phyloP scores from a whole-genome alignment of 208 protist species.

The Acanthamoeba triangularis region DNA sequence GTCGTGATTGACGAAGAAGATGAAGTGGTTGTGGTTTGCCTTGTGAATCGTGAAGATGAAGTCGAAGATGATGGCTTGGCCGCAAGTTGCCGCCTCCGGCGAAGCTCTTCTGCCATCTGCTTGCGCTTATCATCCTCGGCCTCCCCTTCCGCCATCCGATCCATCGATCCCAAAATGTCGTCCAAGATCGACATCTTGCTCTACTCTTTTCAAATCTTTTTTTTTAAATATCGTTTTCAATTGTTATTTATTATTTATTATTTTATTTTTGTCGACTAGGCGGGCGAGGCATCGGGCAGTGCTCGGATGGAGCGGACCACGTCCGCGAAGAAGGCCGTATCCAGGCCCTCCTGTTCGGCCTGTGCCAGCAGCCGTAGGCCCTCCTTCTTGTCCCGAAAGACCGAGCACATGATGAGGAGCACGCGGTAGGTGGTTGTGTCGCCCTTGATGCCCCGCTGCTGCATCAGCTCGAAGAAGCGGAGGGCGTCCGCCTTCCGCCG shows the following conservation, averaged over 20 bases:
- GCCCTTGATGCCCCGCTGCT: neutral
- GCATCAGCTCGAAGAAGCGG: neutral
- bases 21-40: neutral
- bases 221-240: neutral
- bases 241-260: neutral
- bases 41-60: neutral
- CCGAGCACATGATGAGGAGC: neutral
- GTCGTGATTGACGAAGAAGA: neutral
- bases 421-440: neutral
- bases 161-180: conserved; percentile 49
- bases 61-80: neutral
- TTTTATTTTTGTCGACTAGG: neutral
- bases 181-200: conserved; percentile 41
- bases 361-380: neutral
- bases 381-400: neutral
- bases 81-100: neutral
- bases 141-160: neutral
- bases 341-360: neutral
- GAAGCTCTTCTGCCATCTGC: neutral
- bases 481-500: neutral
- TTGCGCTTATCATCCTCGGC: conserved; percentile 3
- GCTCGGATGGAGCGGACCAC: neutral
- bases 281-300: neutral
- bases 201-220: neutral
- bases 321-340: neutral